These are phyloP conservation scores for Entomortierella parvispora DNA, from an alignment of 192 early-diverging fungal species.

Conservation along the genomic window DNA sequence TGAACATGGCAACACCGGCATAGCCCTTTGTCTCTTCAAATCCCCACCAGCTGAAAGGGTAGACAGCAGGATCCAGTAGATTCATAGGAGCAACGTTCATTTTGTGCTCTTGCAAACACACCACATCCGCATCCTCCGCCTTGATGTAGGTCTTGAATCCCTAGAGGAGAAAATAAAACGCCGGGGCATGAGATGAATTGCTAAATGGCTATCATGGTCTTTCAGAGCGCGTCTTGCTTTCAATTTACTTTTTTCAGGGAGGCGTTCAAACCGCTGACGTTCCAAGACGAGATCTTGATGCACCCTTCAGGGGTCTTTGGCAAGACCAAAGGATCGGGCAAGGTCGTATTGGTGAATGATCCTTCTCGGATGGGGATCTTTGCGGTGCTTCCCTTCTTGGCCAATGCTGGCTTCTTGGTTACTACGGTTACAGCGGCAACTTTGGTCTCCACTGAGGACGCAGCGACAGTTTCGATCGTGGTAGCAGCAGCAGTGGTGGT, in stretches of 20 bases:
- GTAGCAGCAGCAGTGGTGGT: not conserved
- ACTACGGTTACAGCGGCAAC: not conserved
- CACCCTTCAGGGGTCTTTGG: constrained; percentile 58
- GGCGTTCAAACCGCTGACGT: constrained; percentile 79
- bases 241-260: constrained; percentile 81
- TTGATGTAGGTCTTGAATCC: constrained; percentile 76
- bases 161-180: constrained; percentile 11
- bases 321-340: constrained; percentile 71
- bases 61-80: constrained; percentile 66
- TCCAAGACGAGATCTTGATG: constrained; percentile 79
- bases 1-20: constrained; percentile 80
- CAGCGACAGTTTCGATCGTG: not conserved
- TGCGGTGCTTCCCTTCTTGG: constrained; percentile 7
- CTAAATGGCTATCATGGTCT: not conserved
- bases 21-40: constrained; percentile 82
- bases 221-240: too few relatives aligned
- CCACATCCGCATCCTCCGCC: constrained; percentile 84
- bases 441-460: not conserved
- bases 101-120: constrained; percentile 90
- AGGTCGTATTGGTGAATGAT: constrained; percentile 67
- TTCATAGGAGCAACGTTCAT: constrained; percentile 73
- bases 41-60: constrained; percentile 78
- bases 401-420: not conserved
- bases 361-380: constrained; percentile 26
- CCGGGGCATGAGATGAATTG: not conserved